Evolutionary conservation across 768 basidiomycete species (phyloP).

Genomic region (Russula lepida): DNA sequence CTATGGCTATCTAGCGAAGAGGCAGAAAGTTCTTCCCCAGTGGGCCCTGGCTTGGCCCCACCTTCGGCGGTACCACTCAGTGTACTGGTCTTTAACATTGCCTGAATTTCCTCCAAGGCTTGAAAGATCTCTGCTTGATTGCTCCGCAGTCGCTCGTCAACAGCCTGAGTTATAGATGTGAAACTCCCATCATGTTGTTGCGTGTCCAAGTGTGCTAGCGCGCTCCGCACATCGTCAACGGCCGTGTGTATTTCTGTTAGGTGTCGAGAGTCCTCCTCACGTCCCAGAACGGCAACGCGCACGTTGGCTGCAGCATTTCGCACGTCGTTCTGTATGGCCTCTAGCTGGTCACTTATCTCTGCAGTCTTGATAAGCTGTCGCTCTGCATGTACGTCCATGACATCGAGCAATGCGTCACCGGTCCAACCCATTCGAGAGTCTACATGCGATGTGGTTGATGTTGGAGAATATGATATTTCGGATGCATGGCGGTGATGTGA

Average conservation of each 20-base stretch:
- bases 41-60: not conserved
- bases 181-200: not conserved
- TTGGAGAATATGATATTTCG: not conserved
- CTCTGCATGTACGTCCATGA: slow-evolving; percentile 19
- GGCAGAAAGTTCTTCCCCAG: slow-evolving; percentile 20
- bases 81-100: slow-evolving; percentile 33
- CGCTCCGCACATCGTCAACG: slow-evolving; percentile 6
- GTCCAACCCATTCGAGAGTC: slow-evolving; percentile 7
- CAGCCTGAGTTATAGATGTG: no score
- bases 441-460: not conserved
- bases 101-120: slow-evolving; percentile 32
- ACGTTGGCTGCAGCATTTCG: slow-evolving; percentile 4
- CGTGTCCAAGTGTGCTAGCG: not conserved
- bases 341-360: slow-evolving; percentile 5
- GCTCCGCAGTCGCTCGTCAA: not conserved
- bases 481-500: not conserved
- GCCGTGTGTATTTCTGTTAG: slow-evolving; percentile 18
- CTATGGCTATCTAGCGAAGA: slow-evolving; percentile 17
- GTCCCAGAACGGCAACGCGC: slow-evolving; percentile 10
- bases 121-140: slow-evolving; percentile 3
- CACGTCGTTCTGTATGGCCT: slow-evolving; percentile 14
- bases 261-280: slow-evolving; percentile 7
- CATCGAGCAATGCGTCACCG: slow-evolving; percentile 10
- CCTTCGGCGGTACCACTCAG: slow-evolving; percentile 29
- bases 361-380: slow-evolving; percentile 18